Conservation (phyloP, 169 alveolate genomes). For the Cryptosporidium baileyi region DNA sequence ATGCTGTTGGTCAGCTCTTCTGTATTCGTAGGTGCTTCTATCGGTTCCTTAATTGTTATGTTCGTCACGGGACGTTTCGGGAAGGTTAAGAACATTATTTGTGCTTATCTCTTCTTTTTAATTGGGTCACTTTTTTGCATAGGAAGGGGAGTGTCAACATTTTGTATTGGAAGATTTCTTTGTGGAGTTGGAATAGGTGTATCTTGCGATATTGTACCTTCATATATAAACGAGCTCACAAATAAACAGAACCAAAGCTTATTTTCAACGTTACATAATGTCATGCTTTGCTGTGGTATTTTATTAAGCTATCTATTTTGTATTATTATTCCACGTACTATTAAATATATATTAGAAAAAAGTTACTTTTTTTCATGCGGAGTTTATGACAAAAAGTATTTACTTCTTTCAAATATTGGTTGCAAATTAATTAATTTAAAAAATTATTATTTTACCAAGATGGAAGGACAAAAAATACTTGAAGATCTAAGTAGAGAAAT, state of each 20-base stretch:
- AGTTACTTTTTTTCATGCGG: not conserved
- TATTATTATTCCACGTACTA: not conserved
- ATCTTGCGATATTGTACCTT: constrained; percentile 12
- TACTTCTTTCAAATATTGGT: not conserved
- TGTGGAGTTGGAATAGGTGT: constrained; percentile 52
- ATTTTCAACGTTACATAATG: constrained; percentile 41
- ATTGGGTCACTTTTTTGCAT: constrained; percentile 36
- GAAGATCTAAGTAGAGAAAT: not conserved
- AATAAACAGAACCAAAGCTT: constrained; percentile 50
- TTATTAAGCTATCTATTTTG: constrained; percentile 19
- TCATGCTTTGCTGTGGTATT: constrained; percentile 50
- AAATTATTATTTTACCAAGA: not conserved
- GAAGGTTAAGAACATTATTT: constrained; percentile 4
- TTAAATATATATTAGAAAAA: not conserved
- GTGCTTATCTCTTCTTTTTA: not conserved
- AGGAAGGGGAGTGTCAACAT: not conserved
- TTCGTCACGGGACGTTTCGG: constrained; percentile 6
- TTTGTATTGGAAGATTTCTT: constrained; percentile 16
- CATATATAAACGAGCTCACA: constrained; percentile 39
- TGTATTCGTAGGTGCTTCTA: constrained; percentile 1
- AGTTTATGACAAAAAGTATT: not conserved
- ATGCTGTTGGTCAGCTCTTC: constrained; percentile 8
- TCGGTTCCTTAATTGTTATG: constrained; percentile 13
- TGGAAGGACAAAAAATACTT: not conserved
- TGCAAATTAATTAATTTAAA: not conserved